Evolutionary conservation across 371 early-diverging fungal genomes (phyloP).

Genomic region (Mucor plumbeus): DNA sequence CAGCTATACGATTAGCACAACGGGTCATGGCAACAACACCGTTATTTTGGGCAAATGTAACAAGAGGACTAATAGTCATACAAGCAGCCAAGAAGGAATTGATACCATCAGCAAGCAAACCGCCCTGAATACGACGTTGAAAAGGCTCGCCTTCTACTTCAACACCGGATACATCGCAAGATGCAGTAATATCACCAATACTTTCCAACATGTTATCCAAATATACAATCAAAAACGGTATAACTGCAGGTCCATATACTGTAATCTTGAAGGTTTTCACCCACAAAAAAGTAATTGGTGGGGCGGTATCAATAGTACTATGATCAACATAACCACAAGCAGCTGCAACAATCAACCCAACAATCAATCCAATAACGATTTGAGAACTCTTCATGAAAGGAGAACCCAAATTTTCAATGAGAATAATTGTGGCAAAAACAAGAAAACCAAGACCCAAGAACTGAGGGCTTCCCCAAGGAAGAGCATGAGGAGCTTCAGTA

Average conservation of each 20-base stretch:
- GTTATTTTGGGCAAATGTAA: conserved; percentile 71
- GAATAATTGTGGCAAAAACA: conserved; percentile 62
- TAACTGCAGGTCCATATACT: conserved; percentile 69
- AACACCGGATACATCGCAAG: conserved; percentile 67
- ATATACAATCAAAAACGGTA: conserved; percentile 64
- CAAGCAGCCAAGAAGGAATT: conserved; percentile 61
- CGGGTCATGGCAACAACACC: no score
- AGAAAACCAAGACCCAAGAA: conserved; percentile 68
- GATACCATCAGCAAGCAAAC: conserved; percentile 68
- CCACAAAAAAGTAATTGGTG: conserved; percentile 65
- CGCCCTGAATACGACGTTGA: conserved; percentile 66
- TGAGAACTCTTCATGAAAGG: conserved; percentile 70
- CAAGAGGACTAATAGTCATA: conserved; percentile 63
- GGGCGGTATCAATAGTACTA: conserved; percentile 55
- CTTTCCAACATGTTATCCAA: conserved; percentile 62
- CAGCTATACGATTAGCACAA: conserved; percentile 59
- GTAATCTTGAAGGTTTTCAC: conserved; percentile 59
- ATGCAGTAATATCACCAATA: conserved; percentile 70
- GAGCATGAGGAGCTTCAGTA: conserved; percentile 58
- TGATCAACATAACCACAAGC: conserved; percentile 63
- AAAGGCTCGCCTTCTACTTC: conserved; percentile 67
- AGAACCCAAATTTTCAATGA: conserved; percentile 69
- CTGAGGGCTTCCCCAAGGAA: conserved; percentile 67
- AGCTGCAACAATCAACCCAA: conserved; percentile 66
- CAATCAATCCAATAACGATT: conserved; percentile 64